Base-by-base conservation (phyloP, 2,329 filamentous ascomycete species). In the Nemania sp. region DNA sequence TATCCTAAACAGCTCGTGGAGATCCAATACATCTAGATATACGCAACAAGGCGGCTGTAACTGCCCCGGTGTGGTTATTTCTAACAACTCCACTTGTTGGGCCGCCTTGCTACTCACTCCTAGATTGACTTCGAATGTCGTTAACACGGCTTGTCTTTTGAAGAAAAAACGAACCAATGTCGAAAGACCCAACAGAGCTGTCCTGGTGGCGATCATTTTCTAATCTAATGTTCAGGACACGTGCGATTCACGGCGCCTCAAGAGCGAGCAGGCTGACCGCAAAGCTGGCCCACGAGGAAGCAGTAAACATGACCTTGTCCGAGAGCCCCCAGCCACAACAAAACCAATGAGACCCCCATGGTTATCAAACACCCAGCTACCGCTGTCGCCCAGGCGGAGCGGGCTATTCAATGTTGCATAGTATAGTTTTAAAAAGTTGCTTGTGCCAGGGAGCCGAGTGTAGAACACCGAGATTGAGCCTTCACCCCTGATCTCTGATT, bases 241-340 rank as follows among this genome's bases (percentile, higher is more conserved):
- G 4, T 14, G 15, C 14, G 17, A 19, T 23, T 19, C 17, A 8
- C 53, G 36, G n/a, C 3, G 42, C 5, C 9, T 15, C 12, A 55
- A 41, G 22, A 59, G 53, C 6, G 24, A 30, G 11, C 3, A 5
- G 7, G 45, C 24, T 12, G 48, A 49, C 12, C 17, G 5, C 20
- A 53, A 24, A 33, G 37, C 49, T 2, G 14, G 3, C 14, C 4
- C 12, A 20, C 36, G 8, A n/a, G 56, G 53, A 20, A 49, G 54
- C 28, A 59, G 24, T 7, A 59, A 31, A 50, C 56, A 59, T 26
- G 42, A 50, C 6, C 33, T 26, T 9, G 45, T 53, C 22, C 50
- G 47, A 8, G 45, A 41, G 28, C 42, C 53, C n/a, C 56, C 56
- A 3, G 56, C 53, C 24, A 56, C n/a, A 9, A 59, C 56, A 7